Percentiles rank a stretch among this genome's conserved stretches.
Conservation (phyloP, 176 grass and related monocot species). For the Calamus simplicifolius region DNA sequence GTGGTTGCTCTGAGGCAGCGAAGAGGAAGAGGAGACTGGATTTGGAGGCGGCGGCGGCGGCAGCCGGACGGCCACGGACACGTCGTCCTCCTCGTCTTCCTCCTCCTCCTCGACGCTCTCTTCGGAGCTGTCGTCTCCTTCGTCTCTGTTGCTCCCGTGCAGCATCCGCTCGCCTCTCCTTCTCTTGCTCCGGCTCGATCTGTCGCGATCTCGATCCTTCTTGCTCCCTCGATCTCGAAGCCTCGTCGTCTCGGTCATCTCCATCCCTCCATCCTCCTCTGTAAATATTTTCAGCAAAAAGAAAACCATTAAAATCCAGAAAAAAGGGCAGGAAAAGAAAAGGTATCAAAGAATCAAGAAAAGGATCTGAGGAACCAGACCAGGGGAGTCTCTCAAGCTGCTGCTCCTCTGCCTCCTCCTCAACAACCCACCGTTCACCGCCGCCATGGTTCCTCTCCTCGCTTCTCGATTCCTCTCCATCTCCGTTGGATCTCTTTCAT, state of each 20-base stretch:
- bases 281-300: neutral
- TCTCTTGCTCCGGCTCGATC: slow-evolving; percentile 8
- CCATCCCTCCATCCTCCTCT: slow-evolving; percentile 11
- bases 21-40: slow-evolving; percentile 24
- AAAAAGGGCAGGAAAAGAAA: neutral
- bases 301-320: neutral
- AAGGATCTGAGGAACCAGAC: slow-evolving; percentile 1
- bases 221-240: neutral
- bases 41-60: slow-evolving; percentile 46
- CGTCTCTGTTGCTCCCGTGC: slow-evolving; percentile 12
- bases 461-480: slow-evolving; percentile 8
- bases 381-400: slow-evolving; percentile 3
- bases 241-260: slow-evolving; percentile 4
- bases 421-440: neutral
- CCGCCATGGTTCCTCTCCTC: slow-evolving; percentile 10
- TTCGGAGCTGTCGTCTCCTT: slow-evolving; percentile 80
- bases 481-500: neutral
- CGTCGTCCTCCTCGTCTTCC: slow-evolving; percentile 66
- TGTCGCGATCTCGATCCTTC: slow-evolving; percentile 6
- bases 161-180: slow-evolving; percentile 8
- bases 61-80: slow-evolving; percentile 37
- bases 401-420: slow-evolving; percentile 7
- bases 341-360: neutral
- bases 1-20: slow-evolving; percentile 19
- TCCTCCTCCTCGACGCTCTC: slow-evolving; percentile 74